phyloP scores from a whole-genome alignment of 2,329 filamentous ascomycete genomes.

The Didymella arachidicola region DNA sequence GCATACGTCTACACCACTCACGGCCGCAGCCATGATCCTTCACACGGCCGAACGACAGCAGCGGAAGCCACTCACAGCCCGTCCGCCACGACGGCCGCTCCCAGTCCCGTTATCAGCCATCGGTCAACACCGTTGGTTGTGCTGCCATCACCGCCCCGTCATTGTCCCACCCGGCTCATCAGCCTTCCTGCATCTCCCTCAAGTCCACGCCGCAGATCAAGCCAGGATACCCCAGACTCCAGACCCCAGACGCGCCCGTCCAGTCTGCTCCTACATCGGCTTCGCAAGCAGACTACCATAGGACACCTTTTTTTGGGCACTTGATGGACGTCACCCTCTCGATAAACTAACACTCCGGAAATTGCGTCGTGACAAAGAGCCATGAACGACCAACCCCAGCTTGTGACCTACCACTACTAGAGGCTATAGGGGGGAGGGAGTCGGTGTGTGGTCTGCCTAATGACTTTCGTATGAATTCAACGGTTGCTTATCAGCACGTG shows the following conservation, averaged over 20 bases:
- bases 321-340: neutral
- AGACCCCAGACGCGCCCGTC: neutral
- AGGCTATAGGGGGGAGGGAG: neutral
- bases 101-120: neutral
- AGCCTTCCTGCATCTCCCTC: conserved; percentile 3
- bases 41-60: conserved; percentile 8
- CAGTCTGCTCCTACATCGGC: conserved; percentile 3
- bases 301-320: neutral
- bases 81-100: conserved; percentile 3
- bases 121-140: neutral
- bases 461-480: neutral
- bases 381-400: neutral
- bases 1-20: neutral
- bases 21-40: neutral
- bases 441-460: neutral
- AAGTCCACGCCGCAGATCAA: conserved; percentile 3
- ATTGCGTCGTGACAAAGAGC: neutral
- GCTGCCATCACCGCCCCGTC: conserved; percentile 1
- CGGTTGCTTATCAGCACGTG: conserved; percentile 13
- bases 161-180: conserved; percentile 1
- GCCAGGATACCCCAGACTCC: conserved; percentile 13
- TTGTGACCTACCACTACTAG: neutral
- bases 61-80: conserved; percentile 4
- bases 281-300: neutral
- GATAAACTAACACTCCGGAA: neutral